A percentile compares a stretch with the other conserved stretches of the same genome.
phyloP scores from a whole-genome alignment of 2,329 filamentous ascomycete genomes.

The Pseudogymnoascus sp. region DNA sequence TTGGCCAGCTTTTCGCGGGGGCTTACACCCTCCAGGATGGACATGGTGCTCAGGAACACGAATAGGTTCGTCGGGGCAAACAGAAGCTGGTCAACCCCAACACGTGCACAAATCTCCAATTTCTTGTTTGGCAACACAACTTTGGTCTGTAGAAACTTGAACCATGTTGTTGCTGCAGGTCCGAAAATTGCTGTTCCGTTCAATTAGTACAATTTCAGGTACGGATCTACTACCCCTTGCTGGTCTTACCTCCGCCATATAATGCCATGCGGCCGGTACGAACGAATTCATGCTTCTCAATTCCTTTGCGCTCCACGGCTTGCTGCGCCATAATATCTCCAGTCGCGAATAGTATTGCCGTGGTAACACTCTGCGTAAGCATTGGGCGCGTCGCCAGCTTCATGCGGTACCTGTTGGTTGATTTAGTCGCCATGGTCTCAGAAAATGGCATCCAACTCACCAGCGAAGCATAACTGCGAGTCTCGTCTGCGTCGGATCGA shows the following conservation, averaged over 20 bases:
- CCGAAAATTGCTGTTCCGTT: conserved; percentile 53
- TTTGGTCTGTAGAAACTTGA: conserved; percentile 55
- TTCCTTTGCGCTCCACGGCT: conserved; percentile 72
- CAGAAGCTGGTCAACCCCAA: conserved; percentile 56
- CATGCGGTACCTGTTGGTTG: conserved; percentile 67
- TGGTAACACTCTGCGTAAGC: conserved; percentile 85
- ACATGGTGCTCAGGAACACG: conserved; percentile 61
- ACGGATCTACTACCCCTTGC: neutral
- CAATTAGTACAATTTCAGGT: conserved; percentile 14
- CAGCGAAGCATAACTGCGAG: neutral
- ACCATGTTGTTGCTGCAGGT: conserved; percentile 65
- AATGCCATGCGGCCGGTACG: conserved; percentile 72
- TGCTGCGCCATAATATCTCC: conserved; percentile 91
- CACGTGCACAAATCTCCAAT: conserved; percentile 55
- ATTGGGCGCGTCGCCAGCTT: conserved; percentile 74
- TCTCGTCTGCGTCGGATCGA: neutral
- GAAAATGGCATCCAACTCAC: neutral
- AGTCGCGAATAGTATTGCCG: conserved; percentile 83
- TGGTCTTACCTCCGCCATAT: conserved; percentile 64
- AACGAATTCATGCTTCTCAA: conserved; percentile 65
- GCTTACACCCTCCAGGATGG: conserved; percentile 53
- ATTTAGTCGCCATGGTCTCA: neutral
- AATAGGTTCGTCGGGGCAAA: conserved; percentile 60
- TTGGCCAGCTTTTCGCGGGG: conserved; percentile 54
- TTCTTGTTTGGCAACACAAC: conserved; percentile 51